Percentiles rank a stretch among this genome's conserved stretches.
Evolutionary conservation across 441 rosid genomes (phyloP).

Genomic region (Gossypium armourianum): DNA sequence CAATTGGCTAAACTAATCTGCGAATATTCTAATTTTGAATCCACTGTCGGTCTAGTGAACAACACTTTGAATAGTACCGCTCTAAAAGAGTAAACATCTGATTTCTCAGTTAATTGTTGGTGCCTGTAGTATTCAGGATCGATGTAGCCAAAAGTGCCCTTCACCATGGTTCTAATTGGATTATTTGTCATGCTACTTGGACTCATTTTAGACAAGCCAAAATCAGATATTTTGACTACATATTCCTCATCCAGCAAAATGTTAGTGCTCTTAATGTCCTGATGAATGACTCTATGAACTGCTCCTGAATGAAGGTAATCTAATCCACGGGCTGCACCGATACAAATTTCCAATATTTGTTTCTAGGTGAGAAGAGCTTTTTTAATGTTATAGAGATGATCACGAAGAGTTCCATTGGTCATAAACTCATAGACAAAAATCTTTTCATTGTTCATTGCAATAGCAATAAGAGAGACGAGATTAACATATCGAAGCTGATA

Average conservation of each 20-base stretch:
- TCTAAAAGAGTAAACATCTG: conserved; percentile 33
- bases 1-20: conserved; percentile 22
- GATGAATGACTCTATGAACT: conserved; percentile 32
- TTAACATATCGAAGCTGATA: conserved; percentile 38
- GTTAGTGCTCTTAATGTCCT: conserved; percentile 46
- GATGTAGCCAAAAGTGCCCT: conserved; percentile 46
- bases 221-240: conserved; percentile 50
- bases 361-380: conserved; percentile 39
- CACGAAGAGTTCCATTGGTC: conserved; percentile 38
- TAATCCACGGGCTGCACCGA: conserved; percentile 40
- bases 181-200: conserved; percentile 28
- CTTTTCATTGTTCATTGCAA: conserved; percentile 43
- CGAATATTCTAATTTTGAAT: not conserved
- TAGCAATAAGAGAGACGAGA: conserved; percentile 44
- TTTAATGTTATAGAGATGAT: conserved; percentile 34
- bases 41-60: conserved; percentile 21
- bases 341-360: conserved; percentile 43
- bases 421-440: conserved; percentile 47
- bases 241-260: conserved; percentile 43
- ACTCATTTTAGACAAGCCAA: conserved; percentile 43
- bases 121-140: conserved; percentile 48
- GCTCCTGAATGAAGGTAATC: conserved; percentile 42
- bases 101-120: conserved; percentile 38
- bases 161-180: conserved; percentile 28
- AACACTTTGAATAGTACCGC: conserved; percentile 28